Base-by-base conservation (phyloP, 306 rosid species). In the Quercus mongolica region DNA sequence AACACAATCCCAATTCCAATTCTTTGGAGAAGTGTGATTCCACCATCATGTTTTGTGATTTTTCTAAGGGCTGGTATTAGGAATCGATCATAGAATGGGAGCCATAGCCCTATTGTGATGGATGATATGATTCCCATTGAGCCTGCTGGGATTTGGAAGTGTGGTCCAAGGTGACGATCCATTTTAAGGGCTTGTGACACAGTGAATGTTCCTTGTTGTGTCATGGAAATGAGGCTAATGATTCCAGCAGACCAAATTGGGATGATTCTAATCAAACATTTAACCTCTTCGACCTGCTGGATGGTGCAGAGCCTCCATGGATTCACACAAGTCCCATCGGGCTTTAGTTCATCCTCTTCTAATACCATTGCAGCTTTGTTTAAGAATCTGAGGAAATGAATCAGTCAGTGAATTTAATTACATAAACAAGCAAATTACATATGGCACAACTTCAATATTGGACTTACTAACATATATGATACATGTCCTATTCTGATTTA, bases 181-280 rank as follows among this genome's bases (percentile, higher is more conserved):
- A 94, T 94, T 78, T 83, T 84, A 9, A 91, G 19, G 61, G 97
- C 97, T 77, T 94, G 98, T 14, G 84, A 87, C n/a, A 92, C 44
- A 0, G 79, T 78, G 26, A 91, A 87, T 44, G 94, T 94, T 44
- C 81, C 81, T 58, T 87, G 91, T 44, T 92, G 94, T 20, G 56
- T 11, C 14, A 84, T 30, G 28, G 93, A 14, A 4, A 57, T 63
- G 1, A 92, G 76, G 75, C 90, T 81, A 4, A 91, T 78, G 41
- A 84, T 78, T 2, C 92, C 90, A 2, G 96, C 73, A 0, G 82
- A 84, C 90, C 91, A 89, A 1, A 91, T 67, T 56, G 97, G 97
- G 25, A 81, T 30, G 4, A 86, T 78, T 83, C 90, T 83, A 0
- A 78, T 25, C 5, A 92, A 1, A 77, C 89, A 89, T 87, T 88